Evolutionary conservation across 2,329 filamentous ascomycete species (phyloP).

Genomic region (Clarireedia paspali): DNA sequence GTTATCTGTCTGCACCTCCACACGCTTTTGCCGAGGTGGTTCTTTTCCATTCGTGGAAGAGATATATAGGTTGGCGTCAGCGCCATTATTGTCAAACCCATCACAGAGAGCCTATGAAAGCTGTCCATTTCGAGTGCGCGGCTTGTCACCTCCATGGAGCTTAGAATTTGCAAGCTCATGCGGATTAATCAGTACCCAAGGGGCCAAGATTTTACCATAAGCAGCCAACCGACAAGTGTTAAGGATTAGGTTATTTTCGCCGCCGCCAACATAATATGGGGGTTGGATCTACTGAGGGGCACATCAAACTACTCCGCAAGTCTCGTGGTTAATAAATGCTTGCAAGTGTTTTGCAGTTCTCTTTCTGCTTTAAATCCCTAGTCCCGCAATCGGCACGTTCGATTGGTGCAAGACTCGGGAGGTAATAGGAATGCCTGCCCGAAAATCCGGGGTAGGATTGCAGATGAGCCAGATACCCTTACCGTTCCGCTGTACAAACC

Average conservation of each 20-base stretch:
- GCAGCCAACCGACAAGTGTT: neutral
- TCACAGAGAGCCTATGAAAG: too few relatives aligned
- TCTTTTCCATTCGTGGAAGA: too few relatives aligned
- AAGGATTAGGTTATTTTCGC: neutral
- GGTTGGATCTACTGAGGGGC: too few relatives aligned
- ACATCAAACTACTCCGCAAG: neutral
- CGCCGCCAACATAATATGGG: too few relatives aligned
- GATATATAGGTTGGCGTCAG: too few relatives aligned
- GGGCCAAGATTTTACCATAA: neutral
- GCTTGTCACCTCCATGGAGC: too few relatives aligned
- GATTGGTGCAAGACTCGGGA: neutral
- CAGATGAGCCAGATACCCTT: neutral
- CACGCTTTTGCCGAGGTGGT: too few relatives aligned
- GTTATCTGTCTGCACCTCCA: too few relatives aligned
- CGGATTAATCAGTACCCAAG: too few relatives aligned
- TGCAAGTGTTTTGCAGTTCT: neutral
- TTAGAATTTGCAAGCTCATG: too few relatives aligned
- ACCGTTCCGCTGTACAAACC: neutral
- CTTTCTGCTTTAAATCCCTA: neutral
- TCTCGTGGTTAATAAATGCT: neutral
- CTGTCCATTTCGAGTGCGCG: too few relatives aligned
- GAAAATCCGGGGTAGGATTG: constrained; percentile 6
- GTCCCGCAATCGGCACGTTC: neutral
- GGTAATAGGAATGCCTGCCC: constrained; percentile 2
- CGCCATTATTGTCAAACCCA: too few relatives aligned